These are phyloP conservation scores for Termitomyces sp. DNA, from an alignment of 768 basidiomycete species.

Conservation along the genomic window DNA sequence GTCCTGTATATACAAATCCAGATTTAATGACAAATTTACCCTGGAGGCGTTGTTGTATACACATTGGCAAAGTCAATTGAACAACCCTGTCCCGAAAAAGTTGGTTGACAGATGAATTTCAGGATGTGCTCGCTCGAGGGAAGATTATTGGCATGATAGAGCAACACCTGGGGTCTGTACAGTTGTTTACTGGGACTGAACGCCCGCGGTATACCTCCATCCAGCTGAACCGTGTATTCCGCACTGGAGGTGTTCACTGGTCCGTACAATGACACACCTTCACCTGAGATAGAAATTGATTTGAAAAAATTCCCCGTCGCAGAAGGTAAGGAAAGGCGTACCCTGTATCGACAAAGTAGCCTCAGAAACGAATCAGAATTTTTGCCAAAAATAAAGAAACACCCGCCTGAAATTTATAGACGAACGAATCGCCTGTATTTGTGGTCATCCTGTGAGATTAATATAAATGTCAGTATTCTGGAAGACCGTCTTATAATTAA, in stretches of 20 bases:
- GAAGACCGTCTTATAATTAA: not conserved
- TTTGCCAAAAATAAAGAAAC: not conserved
- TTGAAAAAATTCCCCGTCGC: not conserved
- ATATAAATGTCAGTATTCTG: not conserved
- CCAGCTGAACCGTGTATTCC: conserved; percentile 31
- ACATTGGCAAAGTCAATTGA: conserved; percentile 13
- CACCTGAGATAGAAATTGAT: conserved; percentile 22
- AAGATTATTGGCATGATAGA: too few relatives aligned
- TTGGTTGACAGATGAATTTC: conserved; percentile 6
- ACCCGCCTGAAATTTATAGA: conserved; percentile 36
- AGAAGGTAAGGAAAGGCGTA: not conserved
- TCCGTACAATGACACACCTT: conserved; percentile 43
- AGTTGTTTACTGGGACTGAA: conserved; percentile 20
- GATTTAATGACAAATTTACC: not conserved
- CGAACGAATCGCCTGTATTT: conserved; percentile 25
- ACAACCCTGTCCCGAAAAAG: conserved; percentile 3
- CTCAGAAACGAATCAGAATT: not conserved
- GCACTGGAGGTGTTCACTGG: conserved; percentile 32
- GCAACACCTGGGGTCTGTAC: conserved; percentile 21
- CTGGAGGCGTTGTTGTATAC: conserved; percentile 4
- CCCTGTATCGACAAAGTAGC: not conserved
- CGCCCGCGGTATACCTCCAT: conserved; percentile 20
- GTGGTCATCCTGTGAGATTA: conserved; percentile 26
- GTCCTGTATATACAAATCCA: not conserved
- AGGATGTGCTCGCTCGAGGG: conserved; percentile 8